Percentiles rank a stretch among this genome's conserved stretches.
Evolutionary conservation across 2,329 filamentous ascomycete species (phyloP).

Genomic region (Fonsecaea monophora): DNA sequence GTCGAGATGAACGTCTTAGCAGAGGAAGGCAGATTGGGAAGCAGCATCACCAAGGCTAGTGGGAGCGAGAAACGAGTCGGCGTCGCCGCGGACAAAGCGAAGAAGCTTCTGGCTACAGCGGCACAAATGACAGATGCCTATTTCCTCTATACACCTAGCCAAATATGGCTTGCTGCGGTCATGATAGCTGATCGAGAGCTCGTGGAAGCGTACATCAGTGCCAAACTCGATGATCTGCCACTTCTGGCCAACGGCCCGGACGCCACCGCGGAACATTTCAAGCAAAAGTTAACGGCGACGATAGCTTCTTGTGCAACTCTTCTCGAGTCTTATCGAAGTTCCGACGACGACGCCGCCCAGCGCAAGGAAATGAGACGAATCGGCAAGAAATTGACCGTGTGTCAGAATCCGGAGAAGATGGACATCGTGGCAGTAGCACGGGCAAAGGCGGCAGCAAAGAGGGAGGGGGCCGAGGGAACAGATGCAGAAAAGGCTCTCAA

Average conservation of each 20-base stretch:
- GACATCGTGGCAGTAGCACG: constrained; percentile 48
- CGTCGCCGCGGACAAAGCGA: constrained; percentile 74
- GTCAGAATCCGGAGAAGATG: constrained; percentile 57
- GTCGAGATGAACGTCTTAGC: constrained; percentile 76
- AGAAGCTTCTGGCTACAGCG: constrained; percentile 76
- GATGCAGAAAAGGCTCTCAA: constrained; percentile 44
- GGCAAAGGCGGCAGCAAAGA: constrained; percentile 48
- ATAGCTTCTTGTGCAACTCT: constrained; percentile 49
- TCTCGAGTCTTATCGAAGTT: constrained; percentile 49
- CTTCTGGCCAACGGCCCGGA: not conserved
- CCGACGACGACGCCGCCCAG: constrained; percentile 46
- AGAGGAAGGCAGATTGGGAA: constrained; percentile 55
- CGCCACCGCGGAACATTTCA: constrained; percentile 6
- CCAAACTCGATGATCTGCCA: constrained; percentile 47
- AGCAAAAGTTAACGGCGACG: constrained; percentile 44
- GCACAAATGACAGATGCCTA: constrained; percentile 92
- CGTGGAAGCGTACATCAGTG: constrained; percentile 53
- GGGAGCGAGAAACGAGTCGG: constrained; percentile 54
- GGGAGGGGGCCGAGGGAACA: constrained; percentile 43
- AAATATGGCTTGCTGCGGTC: constrained; percentile 87
- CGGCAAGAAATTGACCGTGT: constrained; percentile 57
- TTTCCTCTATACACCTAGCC: constrained; percentile 91
- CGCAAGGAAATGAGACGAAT: constrained; percentile 54
- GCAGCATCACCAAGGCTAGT: constrained; percentile 23
- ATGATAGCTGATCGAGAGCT: constrained; percentile 70